Evolutionary conservation across 768 basidiomycete species (phyloP).

Genomic region (Mycena galopus): DNA sequence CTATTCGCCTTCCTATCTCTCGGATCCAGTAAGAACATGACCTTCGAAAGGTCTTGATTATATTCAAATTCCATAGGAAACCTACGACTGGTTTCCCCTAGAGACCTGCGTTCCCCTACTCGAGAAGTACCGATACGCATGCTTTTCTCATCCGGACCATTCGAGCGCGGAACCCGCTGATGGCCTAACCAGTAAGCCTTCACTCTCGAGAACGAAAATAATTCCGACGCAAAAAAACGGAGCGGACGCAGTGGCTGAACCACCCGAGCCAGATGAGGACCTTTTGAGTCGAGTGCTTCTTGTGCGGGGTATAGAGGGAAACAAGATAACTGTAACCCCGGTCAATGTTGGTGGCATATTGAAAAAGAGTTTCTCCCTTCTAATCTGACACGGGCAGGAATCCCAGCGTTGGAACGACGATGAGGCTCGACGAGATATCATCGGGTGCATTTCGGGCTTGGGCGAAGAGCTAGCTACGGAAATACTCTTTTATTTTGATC

Average conservation of each 20-base stretch:
- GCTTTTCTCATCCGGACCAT: slow-evolving; percentile 74
- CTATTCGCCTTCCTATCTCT: slow-evolving; percentile 88
- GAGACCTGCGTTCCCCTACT: slow-evolving; percentile 70
- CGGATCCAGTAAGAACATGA: slow-evolving; percentile 76
- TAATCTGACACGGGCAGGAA: slow-evolving; percentile 20
- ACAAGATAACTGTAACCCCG: slow-evolving; percentile 23
- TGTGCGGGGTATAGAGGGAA: slow-evolving; percentile 36
- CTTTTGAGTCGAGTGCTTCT: slow-evolving; percentile 30
- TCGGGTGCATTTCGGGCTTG: slow-evolving; percentile 59
- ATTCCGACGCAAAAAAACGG: slow-evolving; percentile 6
- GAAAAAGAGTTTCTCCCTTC: not conserved
- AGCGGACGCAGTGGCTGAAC: not conserved
- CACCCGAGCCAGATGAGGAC: not conserved
- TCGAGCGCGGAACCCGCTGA: slow-evolving; percentile 54
- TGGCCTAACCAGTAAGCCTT: slow-evolving; percentile 30
- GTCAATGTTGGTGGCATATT: slow-evolving; percentile 25
- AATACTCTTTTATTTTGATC: slow-evolving; percentile 41
- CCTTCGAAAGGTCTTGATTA: not conserved
- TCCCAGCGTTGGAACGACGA: slow-evolving; percentile 46
- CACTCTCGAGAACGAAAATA: not conserved
- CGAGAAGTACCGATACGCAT: slow-evolving; percentile 75
- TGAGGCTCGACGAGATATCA: slow-evolving; percentile 49
- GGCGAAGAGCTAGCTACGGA: slow-evolving; percentile 58
- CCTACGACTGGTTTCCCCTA: slow-evolving; percentile 82
- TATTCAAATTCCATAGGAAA: slow-evolving; percentile 65